These are phyloP conservation scores for Diaporthe vexans DNA, from an alignment of 2,329 filamentous ascomycete species.

Conservation along the genomic window DNA sequence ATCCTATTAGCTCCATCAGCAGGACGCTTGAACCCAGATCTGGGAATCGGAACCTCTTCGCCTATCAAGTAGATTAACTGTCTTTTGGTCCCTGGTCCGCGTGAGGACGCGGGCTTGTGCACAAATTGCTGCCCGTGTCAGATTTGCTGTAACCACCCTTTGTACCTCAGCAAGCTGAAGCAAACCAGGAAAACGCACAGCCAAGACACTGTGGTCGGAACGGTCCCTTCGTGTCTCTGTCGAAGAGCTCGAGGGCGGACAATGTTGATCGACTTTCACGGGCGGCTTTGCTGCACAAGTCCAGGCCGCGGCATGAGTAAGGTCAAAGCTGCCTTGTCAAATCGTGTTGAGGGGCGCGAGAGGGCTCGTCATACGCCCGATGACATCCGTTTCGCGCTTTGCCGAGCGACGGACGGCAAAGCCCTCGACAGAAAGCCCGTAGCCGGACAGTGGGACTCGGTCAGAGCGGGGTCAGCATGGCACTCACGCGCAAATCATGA, in stretches of 20 bases:
- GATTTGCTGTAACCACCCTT: slow-evolving; percentile 23
- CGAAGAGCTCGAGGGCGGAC: neutral
- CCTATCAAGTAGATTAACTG: slow-evolving; percentile 32
- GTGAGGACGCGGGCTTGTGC: slow-evolving; percentile 13
- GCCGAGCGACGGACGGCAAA: slow-evolving; percentile 9
- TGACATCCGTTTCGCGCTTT: slow-evolving; percentile 4
- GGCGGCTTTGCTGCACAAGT: neutral
- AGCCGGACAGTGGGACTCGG: slow-evolving; percentile 18
- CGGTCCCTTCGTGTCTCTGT: slow-evolving; percentile 4
- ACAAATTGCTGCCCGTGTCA: slow-evolving; percentile 17
- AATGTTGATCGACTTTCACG: neutral
- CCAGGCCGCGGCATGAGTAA: slow-evolving; percentile 6
- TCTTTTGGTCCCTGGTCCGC: neutral
- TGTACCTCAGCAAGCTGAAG: neutral
- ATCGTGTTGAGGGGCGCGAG: neutral
- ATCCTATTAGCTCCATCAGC: slow-evolving; percentile 24
- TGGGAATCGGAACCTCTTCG: slow-evolving; percentile 28
- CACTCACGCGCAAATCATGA: slow-evolving; percentile 31
- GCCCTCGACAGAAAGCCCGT: slow-evolving; percentile 9
- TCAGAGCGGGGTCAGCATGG: slow-evolving; percentile 26
- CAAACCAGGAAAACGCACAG: slow-evolving; percentile 1
- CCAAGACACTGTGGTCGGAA: slow-evolving; percentile 18
- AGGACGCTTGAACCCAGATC: slow-evolving; percentile 18
- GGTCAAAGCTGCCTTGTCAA: neutral
- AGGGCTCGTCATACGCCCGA: slow-evolving; percentile 11